phyloP scores from a whole-genome alignment of 2,329 filamentous ascomycete genomes.

The Ophiostoma sp. region DNA sequence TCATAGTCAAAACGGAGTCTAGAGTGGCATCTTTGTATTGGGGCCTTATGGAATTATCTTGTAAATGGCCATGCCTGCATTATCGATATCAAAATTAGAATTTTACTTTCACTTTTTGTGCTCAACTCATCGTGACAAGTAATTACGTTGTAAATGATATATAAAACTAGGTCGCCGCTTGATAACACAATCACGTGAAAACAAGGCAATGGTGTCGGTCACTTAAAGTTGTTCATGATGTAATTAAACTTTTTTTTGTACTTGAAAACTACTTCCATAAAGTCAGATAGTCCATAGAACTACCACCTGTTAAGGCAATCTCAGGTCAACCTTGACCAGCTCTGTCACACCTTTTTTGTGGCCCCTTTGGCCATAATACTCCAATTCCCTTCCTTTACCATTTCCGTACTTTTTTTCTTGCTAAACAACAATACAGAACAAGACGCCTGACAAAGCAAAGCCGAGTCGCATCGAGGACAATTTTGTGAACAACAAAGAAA shows the following conservation, averaged over 20 bases:
- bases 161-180: no score
- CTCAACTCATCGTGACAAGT: background rate
- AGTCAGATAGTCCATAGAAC: background rate
- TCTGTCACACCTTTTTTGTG: conserved; percentile 20
- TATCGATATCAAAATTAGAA: background rate
- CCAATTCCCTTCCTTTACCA: background rate
- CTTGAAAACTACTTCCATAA: background rate
- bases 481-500: background rate
- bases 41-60: conserved; percentile 6
- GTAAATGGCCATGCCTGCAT: conserved; percentile 16
- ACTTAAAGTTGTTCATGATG: background rate
- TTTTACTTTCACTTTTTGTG: background rate
- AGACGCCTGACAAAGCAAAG: background rate
- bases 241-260: conserved; percentile 8
- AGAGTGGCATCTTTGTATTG: conserved; percentile 19
- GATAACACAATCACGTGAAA: no score
- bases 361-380: background rate
- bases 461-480: background rate
- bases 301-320: background rate
- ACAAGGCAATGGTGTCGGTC: background rate
- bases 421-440: background rate
- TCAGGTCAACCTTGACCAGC: background rate
- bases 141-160: no score
- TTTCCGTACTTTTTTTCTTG: background rate
- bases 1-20: conserved; percentile 10